phyloP scores from a whole-genome alignment of 805 yeast genomes.

The Debaryomyces castellii region DNA sequence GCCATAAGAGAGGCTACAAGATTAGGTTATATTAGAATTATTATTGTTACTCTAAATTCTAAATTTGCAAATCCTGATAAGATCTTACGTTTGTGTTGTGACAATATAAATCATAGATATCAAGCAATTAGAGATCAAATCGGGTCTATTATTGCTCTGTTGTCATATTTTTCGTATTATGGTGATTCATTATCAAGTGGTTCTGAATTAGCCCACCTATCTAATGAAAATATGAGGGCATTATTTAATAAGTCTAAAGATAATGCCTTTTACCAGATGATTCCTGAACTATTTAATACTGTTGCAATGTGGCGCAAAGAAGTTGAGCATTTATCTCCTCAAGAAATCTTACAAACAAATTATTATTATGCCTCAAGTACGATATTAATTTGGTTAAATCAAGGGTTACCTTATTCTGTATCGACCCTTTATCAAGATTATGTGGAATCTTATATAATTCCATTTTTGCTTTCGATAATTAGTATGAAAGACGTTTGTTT shows the following conservation, averaged over 20 bases:
- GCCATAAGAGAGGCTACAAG: slow-evolving; percentile 67
- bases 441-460: slow-evolving; percentile 52
- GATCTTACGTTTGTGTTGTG: slow-evolving; percentile 42
- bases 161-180: slow-evolving; percentile 39
- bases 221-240: slow-evolving; percentile 26
- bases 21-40: slow-evolving; percentile 52
- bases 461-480: slow-evolving; percentile 64
- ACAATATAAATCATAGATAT: slow-evolving; percentile 62
- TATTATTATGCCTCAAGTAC: slow-evolving; percentile 69
- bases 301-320: slow-evolving; percentile 44
- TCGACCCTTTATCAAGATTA: slow-evolving; percentile 54
- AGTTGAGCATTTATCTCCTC: slow-evolving; percentile 43
- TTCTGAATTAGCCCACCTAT: slow-evolving; percentile 38
- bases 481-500: slow-evolving; percentile 80
- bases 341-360: slow-evolving; percentile 55
- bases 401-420: slow-evolving; percentile 52
- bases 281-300: slow-evolving; percentile 45
- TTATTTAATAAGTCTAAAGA: slow-evolving; percentile 26
- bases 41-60: slow-evolving; percentile 53
- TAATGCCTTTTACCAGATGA: slow-evolving; percentile 29
- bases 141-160: slow-evolving; percentile 56
- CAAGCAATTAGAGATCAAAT: slow-evolving; percentile 69
- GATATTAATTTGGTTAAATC: slow-evolving; percentile 56
- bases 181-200: slow-evolving; percentile 41
- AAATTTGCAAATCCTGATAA: slow-evolving; percentile 51